Evolutionary conservation across 2,329 filamentous ascomycete species (phyloP).

Genomic region (Aureobasidium sp.): DNA sequence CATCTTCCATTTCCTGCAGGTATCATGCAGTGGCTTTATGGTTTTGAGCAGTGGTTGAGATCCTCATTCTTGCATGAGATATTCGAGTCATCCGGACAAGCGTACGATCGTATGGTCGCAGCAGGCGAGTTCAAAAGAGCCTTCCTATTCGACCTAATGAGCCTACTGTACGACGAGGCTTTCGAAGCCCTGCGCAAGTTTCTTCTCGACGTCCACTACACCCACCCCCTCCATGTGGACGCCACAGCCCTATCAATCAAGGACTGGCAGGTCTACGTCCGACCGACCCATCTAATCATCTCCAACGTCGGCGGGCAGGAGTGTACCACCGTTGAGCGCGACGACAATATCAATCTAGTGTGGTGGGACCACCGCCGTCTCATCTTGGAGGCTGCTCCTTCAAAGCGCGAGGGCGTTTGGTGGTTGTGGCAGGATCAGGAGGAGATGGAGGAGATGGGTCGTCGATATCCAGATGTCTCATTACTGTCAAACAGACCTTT

Average conservation of each 20-base stretch:
- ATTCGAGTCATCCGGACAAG: too few relatives aligned
- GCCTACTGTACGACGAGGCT: not conserved
- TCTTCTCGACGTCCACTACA: not conserved
- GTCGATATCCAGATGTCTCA: not conserved
- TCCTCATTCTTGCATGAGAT: too few relatives aligned
- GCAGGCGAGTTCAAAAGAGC: too few relatives aligned
- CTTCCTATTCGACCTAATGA: too few relatives aligned
- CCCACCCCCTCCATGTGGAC: not conserved
- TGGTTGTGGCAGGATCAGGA: not conserved
- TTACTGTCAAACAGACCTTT: not conserved
- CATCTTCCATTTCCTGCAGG: too few relatives aligned
- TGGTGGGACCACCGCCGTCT: not conserved
- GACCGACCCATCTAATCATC: not conserved
- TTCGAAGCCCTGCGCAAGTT: not conserved
- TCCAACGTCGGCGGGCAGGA: rapidly evolving
- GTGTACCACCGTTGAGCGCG: not conserved
- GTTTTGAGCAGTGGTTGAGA: too few relatives aligned
- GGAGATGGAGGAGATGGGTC: not conserved
- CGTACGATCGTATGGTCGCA: too few relatives aligned
- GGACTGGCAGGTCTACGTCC: not conserved
- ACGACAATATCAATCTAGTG: not conserved
- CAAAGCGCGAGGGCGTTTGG: not conserved
- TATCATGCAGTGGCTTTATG: too few relatives aligned
- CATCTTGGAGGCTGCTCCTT: not conserved
- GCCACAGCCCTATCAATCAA: too few relatives aligned